phyloP scores from a whole-genome alignment of 257 asterid species.

The Echium plantagineum region DNA sequence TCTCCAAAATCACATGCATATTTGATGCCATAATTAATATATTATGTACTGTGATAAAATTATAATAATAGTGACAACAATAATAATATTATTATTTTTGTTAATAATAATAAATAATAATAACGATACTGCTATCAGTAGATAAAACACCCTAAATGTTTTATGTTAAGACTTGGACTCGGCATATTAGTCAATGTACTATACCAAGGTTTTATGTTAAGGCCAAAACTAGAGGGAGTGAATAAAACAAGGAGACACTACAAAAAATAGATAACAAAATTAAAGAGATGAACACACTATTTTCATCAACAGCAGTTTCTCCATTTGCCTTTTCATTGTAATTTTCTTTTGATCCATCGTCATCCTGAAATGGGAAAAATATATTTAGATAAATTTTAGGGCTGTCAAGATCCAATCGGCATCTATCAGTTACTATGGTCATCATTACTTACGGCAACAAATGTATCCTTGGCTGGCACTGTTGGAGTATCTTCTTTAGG shows the following conservation, averaged over 20 bases:
- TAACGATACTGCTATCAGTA: too few species aligned
- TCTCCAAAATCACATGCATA: too few species aligned
- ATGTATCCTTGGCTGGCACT: constrained; percentile 16
- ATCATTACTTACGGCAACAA: not conserved
- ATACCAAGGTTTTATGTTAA: not conserved
- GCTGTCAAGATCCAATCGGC: not conserved
- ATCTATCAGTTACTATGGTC: not conserved
- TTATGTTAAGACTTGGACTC: too few species aligned
- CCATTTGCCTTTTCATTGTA: constrained; percentile 23
- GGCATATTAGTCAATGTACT: not conserved
- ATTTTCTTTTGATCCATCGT: constrained; percentile 20
- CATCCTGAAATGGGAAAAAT: constrained; percentile 26
- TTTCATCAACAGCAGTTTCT: constrained; percentile 29
- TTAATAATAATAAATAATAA: too few species aligned
- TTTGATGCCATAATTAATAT: too few species aligned
- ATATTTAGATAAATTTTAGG: not conserved
- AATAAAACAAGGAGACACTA: too few species aligned
- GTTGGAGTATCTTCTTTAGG: constrained; percentile 26
- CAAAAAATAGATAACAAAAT: too few species aligned
- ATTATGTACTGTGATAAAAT: too few species aligned
- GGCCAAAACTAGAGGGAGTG: not conserved
- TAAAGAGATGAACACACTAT: constrained; percentile 35
- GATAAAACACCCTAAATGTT: not conserved
- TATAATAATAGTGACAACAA: too few species aligned
- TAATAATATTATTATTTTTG: too few species aligned